Base-by-base conservation (phyloP, 106 monocot species). In the Amphibolis antarctica region DNA sequence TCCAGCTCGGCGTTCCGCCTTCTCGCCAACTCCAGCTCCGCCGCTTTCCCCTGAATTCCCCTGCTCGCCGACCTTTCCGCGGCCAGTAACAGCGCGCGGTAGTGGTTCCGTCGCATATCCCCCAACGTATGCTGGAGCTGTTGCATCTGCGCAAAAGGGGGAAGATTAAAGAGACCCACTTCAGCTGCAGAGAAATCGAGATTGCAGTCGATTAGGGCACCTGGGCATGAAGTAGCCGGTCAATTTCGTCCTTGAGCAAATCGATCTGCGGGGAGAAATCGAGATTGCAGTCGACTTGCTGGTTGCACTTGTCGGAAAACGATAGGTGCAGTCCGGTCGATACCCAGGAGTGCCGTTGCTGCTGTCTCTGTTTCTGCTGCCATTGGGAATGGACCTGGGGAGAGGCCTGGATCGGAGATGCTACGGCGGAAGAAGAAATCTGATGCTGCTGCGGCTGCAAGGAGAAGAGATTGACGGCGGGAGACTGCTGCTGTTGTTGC, bases 251-350 rank as follows among this genome's bases (percentile, higher is more conserved):
- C 21, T 46, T 70, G 26, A 85, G 71, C 3, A 71, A 55, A 30
- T 82, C 76, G 31, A 85, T 69, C 42, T 71, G 73, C 47, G 73
- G 48, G 12, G 74, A 30, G 65, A 85, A 61, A 3, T 88, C 81
- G 22, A 1, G 13, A 25, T 55, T 55, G 12, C 14, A 21, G 12
- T 55, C 55, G 0, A 69, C 70, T 64, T 58, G 65, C 28, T 65
- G 53, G 18, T 46, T 51, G 4, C 70, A 59, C 3, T 49, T 28
- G 24, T 79, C 72, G 20, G 73, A 70, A 24, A 80, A 60, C 17
- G 85, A 70, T n/a, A 88, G 68, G 22, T 66, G 77, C 21, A 90
- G 85, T 20, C 85, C 90, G 11, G 85, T 90, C 26, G 85, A 90
- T 43, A 85, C 80, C 19, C 66, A 12, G 0, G 77, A 36, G 68